Conservation (phyloP, 768 basidiomycete species). For the Lentinula lateritia region DNA sequence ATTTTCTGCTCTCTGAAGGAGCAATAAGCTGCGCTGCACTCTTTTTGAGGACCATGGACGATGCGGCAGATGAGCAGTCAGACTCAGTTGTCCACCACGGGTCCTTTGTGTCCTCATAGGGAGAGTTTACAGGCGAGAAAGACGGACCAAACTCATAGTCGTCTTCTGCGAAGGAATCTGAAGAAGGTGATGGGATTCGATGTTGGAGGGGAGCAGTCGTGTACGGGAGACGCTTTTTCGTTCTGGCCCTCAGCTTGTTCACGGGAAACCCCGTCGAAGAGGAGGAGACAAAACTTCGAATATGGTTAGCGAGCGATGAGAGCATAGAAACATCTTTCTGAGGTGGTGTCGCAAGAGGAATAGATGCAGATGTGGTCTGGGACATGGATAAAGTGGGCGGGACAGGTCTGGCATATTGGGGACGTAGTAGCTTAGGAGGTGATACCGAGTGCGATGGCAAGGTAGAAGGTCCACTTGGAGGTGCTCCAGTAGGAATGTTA, state of each 20-base stretch:
- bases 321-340: not conserved
- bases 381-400: not conserved
- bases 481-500: not conserved
- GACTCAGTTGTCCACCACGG: not conserved
- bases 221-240: not conserved
- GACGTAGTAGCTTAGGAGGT: not conserved
- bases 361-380: not conserved
- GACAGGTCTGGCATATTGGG: not conserved
- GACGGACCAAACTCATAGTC: not conserved
- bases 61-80: not conserved
- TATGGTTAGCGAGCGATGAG: not conserved
- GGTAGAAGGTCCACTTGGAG: not conserved
- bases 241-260: not conserved
- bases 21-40: conserved; percentile 1
- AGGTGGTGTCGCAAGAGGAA: not conserved
- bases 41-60: not conserved
- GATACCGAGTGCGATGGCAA: not conserved
- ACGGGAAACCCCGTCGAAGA: not conserved
- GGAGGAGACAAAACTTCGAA: not conserved
- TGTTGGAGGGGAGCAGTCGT: not conserved
- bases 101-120: not conserved
- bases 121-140: not conserved
- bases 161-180: not conserved
- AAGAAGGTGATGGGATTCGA: not conserved
- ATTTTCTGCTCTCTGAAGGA: not conserved